A percentile compares a stretch with the other conserved stretches of the same genome.
Conservation (phyloP, 768 basidiomycete species). For the Serendipita vermifera region DNA sequence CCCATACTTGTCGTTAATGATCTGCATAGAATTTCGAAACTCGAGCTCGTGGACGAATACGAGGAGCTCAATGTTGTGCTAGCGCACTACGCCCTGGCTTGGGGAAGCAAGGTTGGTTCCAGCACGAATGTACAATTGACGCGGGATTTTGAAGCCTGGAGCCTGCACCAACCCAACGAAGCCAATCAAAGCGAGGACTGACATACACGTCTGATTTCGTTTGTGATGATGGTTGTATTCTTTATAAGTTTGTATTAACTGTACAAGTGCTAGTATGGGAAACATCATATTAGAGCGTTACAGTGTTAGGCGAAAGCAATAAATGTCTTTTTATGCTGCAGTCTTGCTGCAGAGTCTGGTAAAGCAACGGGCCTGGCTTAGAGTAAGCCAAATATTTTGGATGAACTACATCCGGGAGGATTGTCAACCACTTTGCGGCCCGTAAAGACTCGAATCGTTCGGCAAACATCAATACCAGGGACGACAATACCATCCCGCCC, state of each 20-base stretch:
- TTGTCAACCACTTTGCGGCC: not conserved
- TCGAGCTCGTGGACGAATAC: conserved; percentile 86
- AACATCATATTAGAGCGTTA: no score
- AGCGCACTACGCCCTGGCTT: conserved; percentile 79
- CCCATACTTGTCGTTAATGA: not conserved
- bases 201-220: no score
- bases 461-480: not conserved
- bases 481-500: not conserved
- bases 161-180: not conserved
- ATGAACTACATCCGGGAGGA: not conserved
- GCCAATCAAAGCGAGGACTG: no score
- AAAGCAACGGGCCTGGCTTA: no score
- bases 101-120: conserved; percentile 33
- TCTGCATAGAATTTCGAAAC: conserved; percentile 46
- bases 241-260: no score
- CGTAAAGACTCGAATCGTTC: not conserved
- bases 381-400: not conserved
- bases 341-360: no score
- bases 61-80: conserved; percentile 90
- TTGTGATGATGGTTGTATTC: no score
- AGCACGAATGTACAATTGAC: not conserved
- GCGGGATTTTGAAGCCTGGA: not conserved
- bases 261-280: no score
- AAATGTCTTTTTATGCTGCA: no score
- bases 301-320: no score